Evolutionary conservation across 2,329 filamentous ascomycete species (phyloP).

Genomic region (Arthrinium puccinioides): DNA sequence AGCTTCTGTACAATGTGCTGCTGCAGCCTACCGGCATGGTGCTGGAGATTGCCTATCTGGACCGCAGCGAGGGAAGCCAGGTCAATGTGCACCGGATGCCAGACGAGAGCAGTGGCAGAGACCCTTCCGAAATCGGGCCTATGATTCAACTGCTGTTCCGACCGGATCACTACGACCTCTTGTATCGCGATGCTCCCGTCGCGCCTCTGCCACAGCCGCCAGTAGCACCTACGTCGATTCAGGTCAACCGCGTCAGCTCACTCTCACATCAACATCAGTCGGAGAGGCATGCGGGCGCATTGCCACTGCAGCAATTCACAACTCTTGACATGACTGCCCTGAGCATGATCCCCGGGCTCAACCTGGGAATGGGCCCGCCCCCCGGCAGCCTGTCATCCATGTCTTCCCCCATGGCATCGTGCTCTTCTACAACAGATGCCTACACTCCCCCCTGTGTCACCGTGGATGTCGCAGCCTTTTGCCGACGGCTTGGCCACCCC

Average conservation of each 20-base stretch:
- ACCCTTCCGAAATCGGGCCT: constrained; percentile 34
- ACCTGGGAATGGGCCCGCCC: constrained; percentile 9
- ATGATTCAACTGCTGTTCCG: constrained; percentile 56
- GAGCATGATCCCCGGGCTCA: constrained; percentile 39
- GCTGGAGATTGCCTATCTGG: constrained; percentile 85
- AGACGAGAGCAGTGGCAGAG: constrained; percentile 41
- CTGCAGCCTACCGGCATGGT: constrained; percentile 72
- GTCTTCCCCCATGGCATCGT: constrained; percentile 22
- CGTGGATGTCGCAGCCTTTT: constrained; percentile 29
- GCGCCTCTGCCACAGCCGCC: constrained; percentile 17
- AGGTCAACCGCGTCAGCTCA: constrained; percentile 44
- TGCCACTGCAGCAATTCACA: constrained; percentile 30
- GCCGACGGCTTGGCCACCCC: constrained; percentile 18
- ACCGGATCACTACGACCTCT: constrained; percentile 87
- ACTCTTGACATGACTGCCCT: constrained; percentile 35
- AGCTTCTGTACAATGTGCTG: constrained; percentile 68
- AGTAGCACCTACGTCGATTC: constrained; percentile 29
- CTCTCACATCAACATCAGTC: constrained; percentile 36
- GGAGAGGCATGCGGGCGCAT: neutral
- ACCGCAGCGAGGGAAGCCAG: constrained; percentile 70
- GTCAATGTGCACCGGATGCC: constrained; percentile 67
- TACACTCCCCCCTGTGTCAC: constrained; percentile 25
- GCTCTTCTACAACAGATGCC: constrained; percentile 24
- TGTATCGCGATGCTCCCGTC: constrained; percentile 52
- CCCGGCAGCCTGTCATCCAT: constrained; percentile 26